These are phyloP conservation scores for Peronosclerospora sorghi DNA, from an alignment of 352 stramenopile genomes.

Conservation along the genomic window DNA sequence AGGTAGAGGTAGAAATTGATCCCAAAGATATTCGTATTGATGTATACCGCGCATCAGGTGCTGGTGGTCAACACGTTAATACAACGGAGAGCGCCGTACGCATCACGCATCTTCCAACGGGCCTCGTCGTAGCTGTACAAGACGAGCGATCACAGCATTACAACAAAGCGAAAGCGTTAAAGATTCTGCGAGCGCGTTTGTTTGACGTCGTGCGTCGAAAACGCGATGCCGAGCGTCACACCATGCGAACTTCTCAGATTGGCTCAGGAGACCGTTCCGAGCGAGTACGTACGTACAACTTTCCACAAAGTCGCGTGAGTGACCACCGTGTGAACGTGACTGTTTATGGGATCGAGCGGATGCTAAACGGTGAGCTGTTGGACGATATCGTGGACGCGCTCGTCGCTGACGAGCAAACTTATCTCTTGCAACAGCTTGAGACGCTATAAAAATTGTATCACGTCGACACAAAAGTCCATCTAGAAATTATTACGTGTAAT, in stretches of 20 bases:
- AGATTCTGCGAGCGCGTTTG: constrained; percentile 91
- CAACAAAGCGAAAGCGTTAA: constrained; percentile 98
- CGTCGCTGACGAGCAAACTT: constrained; percentile 71
- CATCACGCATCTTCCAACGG: constrained; percentile 95
- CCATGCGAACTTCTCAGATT: constrained; percentile 80
- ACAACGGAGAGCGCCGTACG: constrained; percentile 96
- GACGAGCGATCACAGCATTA: constrained; percentile 95
- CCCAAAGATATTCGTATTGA: constrained; percentile 94
- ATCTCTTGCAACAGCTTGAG: constrained; percentile 58
- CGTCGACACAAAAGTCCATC: no score
- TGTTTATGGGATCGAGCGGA: constrained; percentile 80
- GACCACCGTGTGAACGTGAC: constrained; percentile 92
- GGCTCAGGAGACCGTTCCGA: constrained; percentile 92
- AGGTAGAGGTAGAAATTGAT: constrained; percentile 84
- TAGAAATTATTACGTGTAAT: no score
- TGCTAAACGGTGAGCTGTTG: constrained; percentile 83
- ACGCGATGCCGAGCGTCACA: constrained; percentile 43
- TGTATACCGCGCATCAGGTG: constrained; percentile 93
- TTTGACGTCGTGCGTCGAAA: constrained; percentile 89
- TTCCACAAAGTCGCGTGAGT: constrained; percentile 90
- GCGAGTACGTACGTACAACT: constrained; percentile 99
- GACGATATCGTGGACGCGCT: constrained; percentile 84
- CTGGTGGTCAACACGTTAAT: constrained; percentile 99
- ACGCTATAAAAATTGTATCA: neutral
- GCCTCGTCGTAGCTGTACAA: constrained; percentile 81